Conservation (phyloP, 495 filamentous ascomycete genomes). For the Umbilicaria muhlenbergii region DNA sequence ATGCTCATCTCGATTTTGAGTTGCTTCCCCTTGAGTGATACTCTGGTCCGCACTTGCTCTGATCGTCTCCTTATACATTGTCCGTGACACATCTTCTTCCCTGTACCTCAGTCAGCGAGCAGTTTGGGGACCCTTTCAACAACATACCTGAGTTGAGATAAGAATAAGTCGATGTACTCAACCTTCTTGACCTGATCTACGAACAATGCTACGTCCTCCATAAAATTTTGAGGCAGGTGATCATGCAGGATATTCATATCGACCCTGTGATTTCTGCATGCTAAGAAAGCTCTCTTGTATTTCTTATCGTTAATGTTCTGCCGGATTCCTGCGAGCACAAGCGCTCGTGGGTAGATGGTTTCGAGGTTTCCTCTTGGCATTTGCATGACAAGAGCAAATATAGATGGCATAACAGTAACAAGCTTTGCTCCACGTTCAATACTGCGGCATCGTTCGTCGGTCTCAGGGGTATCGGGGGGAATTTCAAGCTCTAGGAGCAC, state of each 20-base stretch:
- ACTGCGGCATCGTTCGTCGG: slow-evolving; percentile 80
- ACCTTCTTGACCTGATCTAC: slow-evolving; percentile 74
- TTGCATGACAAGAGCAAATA: slow-evolving; percentile 68
- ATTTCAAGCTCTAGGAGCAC: slow-evolving; percentile 49
- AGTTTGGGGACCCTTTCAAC: neutral
- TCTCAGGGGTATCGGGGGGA: slow-evolving; percentile 76
- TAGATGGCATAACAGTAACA: slow-evolving; percentile 79
- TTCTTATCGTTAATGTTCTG: slow-evolving; percentile 60
- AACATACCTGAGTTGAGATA: slow-evolving; percentile 70
- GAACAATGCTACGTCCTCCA: slow-evolving; percentile 59
- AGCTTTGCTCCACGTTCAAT: slow-evolving; percentile 80
- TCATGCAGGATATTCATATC: slow-evolving; percentile 99
- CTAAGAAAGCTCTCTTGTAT: slow-evolving; percentile 69
- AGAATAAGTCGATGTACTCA: slow-evolving; percentile 78
- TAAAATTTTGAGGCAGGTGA: slow-evolving; percentile 68
- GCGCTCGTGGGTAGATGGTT: slow-evolving; percentile 82
- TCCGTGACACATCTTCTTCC: slow-evolving; percentile 86
- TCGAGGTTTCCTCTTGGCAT: slow-evolving; percentile 94
- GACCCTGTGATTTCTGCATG: slow-evolving; percentile 82
- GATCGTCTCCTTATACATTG: slow-evolving; percentile 81
- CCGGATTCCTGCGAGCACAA: slow-evolving; percentile 80
- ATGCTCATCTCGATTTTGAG: neutral
- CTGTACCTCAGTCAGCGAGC: slow-evolving; percentile 24
- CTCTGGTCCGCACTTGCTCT: slow-evolving; percentile 8
- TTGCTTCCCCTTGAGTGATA: neutral